Conservation (phyloP, 345 rosid species). For the Gossypium ekmanianum region DNA sequence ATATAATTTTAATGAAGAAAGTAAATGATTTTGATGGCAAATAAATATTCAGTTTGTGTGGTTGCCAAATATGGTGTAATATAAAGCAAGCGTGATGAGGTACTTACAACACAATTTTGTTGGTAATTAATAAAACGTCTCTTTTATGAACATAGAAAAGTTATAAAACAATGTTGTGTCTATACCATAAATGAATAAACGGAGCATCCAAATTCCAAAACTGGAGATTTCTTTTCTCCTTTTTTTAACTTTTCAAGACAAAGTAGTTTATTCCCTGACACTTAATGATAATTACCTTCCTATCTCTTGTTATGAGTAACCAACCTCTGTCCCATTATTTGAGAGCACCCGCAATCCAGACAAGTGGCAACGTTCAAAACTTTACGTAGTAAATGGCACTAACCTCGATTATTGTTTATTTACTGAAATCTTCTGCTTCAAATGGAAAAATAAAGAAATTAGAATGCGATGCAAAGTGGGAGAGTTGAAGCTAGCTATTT, state of each 20-base stretch:
- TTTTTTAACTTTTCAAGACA: background rate
- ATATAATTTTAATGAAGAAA: too few species aligned
- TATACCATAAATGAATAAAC: background rate
- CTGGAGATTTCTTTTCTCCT: background rate
- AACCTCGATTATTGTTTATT: background rate
- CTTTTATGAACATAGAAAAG: too few species aligned
- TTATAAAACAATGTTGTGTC: background rate
- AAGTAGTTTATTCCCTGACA: conserved; percentile 6
- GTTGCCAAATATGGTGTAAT: too few species aligned
- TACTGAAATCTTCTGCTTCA: background rate
- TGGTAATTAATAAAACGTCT: too few species aligned
- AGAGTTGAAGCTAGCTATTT: background rate
- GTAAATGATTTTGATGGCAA: too few species aligned
- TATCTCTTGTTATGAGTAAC: background rate
- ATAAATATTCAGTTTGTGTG: too few species aligned
- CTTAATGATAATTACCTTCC: background rate
- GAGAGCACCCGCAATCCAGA: background rate
- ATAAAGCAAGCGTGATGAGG: background rate
- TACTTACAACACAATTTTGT: background rate
- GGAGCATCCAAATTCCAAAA: background rate
- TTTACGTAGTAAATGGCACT: too few species aligned
- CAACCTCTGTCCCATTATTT: background rate
- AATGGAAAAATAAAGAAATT: background rate
- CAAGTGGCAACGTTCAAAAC: background rate
- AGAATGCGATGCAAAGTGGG: background rate